phyloP scores from a whole-genome alignment of 805 yeast species.

The Kodamaea restingae region DNA sequence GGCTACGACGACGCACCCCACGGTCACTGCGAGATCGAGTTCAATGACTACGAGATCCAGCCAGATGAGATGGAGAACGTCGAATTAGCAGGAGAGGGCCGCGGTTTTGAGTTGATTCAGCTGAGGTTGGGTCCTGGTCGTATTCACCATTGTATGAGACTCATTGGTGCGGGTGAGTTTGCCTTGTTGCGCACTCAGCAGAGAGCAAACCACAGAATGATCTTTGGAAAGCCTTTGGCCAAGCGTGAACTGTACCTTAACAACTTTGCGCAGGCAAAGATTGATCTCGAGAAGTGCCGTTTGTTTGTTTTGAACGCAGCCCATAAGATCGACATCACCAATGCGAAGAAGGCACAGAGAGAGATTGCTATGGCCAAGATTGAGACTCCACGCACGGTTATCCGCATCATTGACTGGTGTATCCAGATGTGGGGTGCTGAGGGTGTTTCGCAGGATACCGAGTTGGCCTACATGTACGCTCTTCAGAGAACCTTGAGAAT shows the following conservation, averaged over 20 bases:
- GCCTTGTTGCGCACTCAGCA: slow-evolving; percentile 45
- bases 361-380: slow-evolving; percentile 64
- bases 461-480: slow-evolving; percentile 51
- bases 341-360: slow-evolving; percentile 50
- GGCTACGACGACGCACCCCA: slow-evolving; percentile 71
- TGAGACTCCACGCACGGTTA: slow-evolving; percentile 54
- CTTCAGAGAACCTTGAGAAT: slow-evolving; percentile 52
- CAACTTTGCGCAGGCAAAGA: slow-evolving; percentile 49
- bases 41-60: slow-evolving; percentile 47
- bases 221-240: slow-evolving; percentile 49
- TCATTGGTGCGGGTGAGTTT: slow-evolving; percentile 57
- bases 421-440: slow-evolving; percentile 64
- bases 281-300: slow-evolving; percentile 51
- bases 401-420: slow-evolving; percentile 55
- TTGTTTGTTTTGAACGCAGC: slow-evolving; percentile 58
- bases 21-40: slow-evolving; percentile 62
- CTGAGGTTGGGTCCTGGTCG: slow-evolving; percentile 68
- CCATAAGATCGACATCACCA: slow-evolving; percentile 49
- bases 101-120: slow-evolving; percentile 61
- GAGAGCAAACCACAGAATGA: slow-evolving; percentile 50
- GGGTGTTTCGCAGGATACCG: slow-evolving; percentile 60
- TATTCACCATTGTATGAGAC: slow-evolving; percentile 66
- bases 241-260: slow-evolving; percentile 48
- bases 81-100: slow-evolving; percentile 44
- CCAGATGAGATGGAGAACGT: slow-evolving; percentile 38